Evolutionary conservation across 108 stramenopile genomes (phyloP), one percentile per base, ranked within the genome.

Genomic region (Discostella pseudostelligera): DNA sequence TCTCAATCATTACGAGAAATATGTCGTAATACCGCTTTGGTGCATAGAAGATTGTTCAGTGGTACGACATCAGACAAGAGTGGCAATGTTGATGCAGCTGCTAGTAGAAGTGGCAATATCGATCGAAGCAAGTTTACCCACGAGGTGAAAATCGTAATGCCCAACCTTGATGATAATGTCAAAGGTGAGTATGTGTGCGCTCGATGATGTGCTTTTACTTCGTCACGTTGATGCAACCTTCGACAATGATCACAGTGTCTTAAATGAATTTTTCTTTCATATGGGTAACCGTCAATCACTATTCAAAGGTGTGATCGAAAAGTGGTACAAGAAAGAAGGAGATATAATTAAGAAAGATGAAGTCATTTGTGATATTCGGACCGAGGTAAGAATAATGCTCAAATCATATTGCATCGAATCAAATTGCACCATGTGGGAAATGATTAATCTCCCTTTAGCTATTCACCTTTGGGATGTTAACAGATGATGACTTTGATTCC

Each of bases 401-500:
- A n/a, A n/a, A n/a, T n/a, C n/a, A n/a, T n/a, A n/a, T n/a, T n/a
- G n/a, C n/a, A n/a, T n/a, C n/a, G n/a, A n/a, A n/a, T n/a, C n/a
- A n/a, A n/a, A n/a, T n/a, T n/a, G n/a, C n/a, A n/a, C n/a, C n/a
- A n/a, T n/a, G n/a, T n/a, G n/a, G n/a, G n/a, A n/a, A n/a, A n/a
- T n/a, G n/a, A n/a, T n/a, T n/a, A n/a, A n/a, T n/a, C n/a, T n/a
- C n/a, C n/a, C n/a, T n/a, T 17, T 42, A 74, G 72, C 9, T 58
- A 39, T 78, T 78, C 22, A 78, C 72, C n/a, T 78, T 73, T 78
- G 77, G 77, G 2, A 67, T 78, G 61, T 20, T 53, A 17, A 62
- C 72, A 9, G 77, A 78, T 49, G 77, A 78, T 62, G 72, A 74
- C 22, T 62, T 39, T 57, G 61, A 57, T 58, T 69, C 77, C 0